Base-by-base conservation (phyloP, 2,329 filamentous ascomycete genomes). In the Mariannaea elegans region DNA sequence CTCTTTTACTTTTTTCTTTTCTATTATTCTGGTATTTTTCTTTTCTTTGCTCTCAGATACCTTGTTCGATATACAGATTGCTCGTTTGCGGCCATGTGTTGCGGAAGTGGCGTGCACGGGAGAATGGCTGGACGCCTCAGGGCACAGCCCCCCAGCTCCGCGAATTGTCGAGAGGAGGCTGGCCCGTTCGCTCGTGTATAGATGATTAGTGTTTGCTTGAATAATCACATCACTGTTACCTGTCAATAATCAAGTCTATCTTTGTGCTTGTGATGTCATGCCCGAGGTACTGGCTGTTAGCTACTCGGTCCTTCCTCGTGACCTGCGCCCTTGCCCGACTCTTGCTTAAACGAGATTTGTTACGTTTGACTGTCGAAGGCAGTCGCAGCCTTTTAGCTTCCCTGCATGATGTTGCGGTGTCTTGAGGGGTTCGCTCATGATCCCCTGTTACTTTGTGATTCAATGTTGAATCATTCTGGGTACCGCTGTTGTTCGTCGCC, bases 51-150 rank as follows among this genome's bases (percentile, higher is more conserved):
- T 76, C 73, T 77, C 80, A 81, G 81, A 85, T 85, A 85, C 83
- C 82, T 85, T 85, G 83, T 85, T 84, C 82, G 79, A 85, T 82
- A 83, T 82, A 83, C 75, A 76, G 72, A 77, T 71, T 76, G 69
- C 61, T 64, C 66, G 62, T 71, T 68, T 64, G 66, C 51, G 65
- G 68, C 68, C 63, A 68, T 57, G 61, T 59, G 55, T 55, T 62
- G 64, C 60, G 68, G 65, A 54, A 68, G 63, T 60, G 62, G 46
- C 47, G 63, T 63, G 63, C 55, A 53, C 61, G 63, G 56, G 60
- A 44, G 56, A 49, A 52, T 42, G 55, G 50, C 58, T 65, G 63
- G 56, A 59, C 38, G 54, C 51, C 52, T 57, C 34, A 31, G 42
- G 53, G 57, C 47, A 45, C 44, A 46, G 59, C 45, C 34, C 39